Evolutionary conservation across 768 basidiomycete species (phyloP), one percentile per base, ranked within the genome.

Genomic region (Saitozyma sp.): DNA sequence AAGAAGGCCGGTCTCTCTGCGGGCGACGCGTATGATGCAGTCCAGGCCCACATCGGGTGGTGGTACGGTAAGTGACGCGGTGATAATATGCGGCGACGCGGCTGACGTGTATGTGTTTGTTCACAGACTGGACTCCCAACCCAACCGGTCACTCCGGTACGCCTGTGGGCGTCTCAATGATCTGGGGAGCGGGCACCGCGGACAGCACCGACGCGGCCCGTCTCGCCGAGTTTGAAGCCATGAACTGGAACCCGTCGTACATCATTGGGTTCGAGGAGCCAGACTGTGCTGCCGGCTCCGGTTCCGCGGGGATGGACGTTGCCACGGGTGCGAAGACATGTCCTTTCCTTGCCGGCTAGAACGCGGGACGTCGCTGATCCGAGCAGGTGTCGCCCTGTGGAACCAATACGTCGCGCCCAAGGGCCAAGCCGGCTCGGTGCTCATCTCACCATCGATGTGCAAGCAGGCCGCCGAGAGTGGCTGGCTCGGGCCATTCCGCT

Each of bases 211-310:
- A 78, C 50, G 60, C 69, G 1, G 46, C 62, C 9, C 70, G 78
- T 45, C 61, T 78, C 37, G 53, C 54, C 17, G 65, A 64, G 1
- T 79, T 79, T 66, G 55, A 71, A 54, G 50, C 65, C 37, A 58
- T 79, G 19, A 60, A 67, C 55, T 48, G 45, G 17, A 61, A 68
- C 16, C 78, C 78, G 11, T 14, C 58, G 10, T 79, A 77, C 65
- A 62, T 79, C 58, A 63, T 78, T 37, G 78, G 76, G 3, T 77
- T 71, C 64, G 73, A 79, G 55, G 78, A 79, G 60, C 78, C 78
- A 16, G 78, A 79, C 59, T 79, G 78, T 52, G 16, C 51, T 7
- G 64, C 73, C 19, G 55, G 60, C 14, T 68, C 67, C 9, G 66
- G 66, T 37, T 52, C 51, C 38, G 51, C 51, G 38, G 51, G 51